Evolutionary conservation across 345 rosid genomes (phyloP), one percentile per base, ranked within the genome.

Genomic region (Populus davidiana): DNA sequence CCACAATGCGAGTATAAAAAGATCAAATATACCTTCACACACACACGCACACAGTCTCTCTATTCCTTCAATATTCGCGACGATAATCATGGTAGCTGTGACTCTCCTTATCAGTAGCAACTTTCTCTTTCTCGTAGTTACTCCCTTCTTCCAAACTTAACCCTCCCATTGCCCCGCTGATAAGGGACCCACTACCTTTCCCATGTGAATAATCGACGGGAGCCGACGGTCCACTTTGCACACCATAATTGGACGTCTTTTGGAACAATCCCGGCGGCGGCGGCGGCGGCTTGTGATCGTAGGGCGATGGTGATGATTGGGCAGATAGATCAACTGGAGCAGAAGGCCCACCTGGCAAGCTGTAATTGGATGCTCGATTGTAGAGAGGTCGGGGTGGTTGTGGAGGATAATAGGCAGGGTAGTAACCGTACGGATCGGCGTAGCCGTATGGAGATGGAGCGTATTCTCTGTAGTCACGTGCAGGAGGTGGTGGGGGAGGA

Each of bases 191-290:
- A 18, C 59, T 38, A 35, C 59, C 65, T 83, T 67, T 4, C 75
- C 65, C 81, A 81, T 85, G 83, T 36, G 91, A 81, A 81, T 82
- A 85, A 82, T 89, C 92, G 1, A 87, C 88, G 0, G 92, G 92
- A 54, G 91, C 89, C 0, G 91, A 87, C 6, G 91, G 90, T 2
- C 85, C 87, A 72, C 82, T 77, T 8, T 87, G 88, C 50, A 63
- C 77, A 5, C 85, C 83, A 29, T 85, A 85, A 63, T 17, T 54
- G 64, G 87, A 73, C 3, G 87, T 72, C 71, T 81, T 81, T 18
- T 78, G 72, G 5, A 44, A 69, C 18, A 13, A 13, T 5, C 17
- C 52, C 12, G 81, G 49, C 50, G 73, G 72, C 31, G 31, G 72
- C 31, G 31, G 31, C 2, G 81, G 83, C 5, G 84, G 85, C 89